Base-by-base conservation (phyloP, 768 basidiomycete species). In the Pluteus cervinus region DNA sequence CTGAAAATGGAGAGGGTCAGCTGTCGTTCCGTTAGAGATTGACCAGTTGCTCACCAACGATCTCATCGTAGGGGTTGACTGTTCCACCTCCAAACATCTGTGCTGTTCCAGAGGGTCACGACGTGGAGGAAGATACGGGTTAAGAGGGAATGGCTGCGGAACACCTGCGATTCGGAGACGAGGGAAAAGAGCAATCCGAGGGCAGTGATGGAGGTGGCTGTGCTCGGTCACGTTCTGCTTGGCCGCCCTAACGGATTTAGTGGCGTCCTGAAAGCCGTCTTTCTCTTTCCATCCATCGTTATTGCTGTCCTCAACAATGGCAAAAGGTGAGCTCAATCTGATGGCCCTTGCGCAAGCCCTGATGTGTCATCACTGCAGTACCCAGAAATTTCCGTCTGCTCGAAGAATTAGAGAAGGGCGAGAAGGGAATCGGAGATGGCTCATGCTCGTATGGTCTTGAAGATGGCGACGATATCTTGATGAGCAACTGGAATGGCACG, bases 351-450 rank as follows among this genome's bases (percentile, higher is more conserved):
- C 36, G 39, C 26, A 26, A 16, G 17, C 6, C 18, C 29, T 40
- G 42, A 33, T 35, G 36, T 20, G 23, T 9, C 20, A 20, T 21
- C 11, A 4, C 18, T 42, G 15, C 54, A 97, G 94, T 99, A 45
- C 94, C 94, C 18, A 76, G 94, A 55, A 97, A 93, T 66, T 98
- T 98, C 70, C 78, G 88, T 34, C 79, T 98, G 15, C 79, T 99
- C 25, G 96, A 96, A 57, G 96, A 99, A 69, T 85, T 99, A 47
- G 96, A 99, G 62, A 97, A 98, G 65, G 96, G 96, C 54, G 96
- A 99, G 73, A 99, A 99, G 62, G 96, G 96, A 36, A 91, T 98
- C 57, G 94, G 94, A 46, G 94, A 97, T 66, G 94, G 93, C 39
- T 90, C 87, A 12, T 96, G 91, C 68, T 94, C 91, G 14, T 99